Evolutionary conservation across 352 stramenopile species (phyloP).

Genomic region (Phytopythium cucurbitacearum): DNA sequence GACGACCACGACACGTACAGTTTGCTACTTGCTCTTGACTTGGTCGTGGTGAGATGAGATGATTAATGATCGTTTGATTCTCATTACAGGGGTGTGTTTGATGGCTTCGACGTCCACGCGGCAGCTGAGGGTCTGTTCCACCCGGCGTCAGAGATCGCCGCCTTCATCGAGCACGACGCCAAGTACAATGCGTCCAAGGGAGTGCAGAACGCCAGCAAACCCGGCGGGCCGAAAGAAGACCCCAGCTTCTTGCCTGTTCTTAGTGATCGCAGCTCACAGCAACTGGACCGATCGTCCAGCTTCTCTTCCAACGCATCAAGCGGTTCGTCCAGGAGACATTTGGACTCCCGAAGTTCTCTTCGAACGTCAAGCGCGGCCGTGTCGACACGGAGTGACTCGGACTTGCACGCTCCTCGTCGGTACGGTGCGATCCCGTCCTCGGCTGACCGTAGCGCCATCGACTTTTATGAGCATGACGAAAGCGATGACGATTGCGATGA

Average conservation of each 20-base stretch:
- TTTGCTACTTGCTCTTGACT: background rate
- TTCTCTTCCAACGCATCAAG: constrained; percentile 12
- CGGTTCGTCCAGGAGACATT: too few species aligned
- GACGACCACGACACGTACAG: constrained; percentile 5
- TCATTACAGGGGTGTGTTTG: constrained; percentile 40
- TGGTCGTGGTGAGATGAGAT: background rate
- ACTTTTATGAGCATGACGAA: constrained; percentile 41
- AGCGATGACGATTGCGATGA: constrained; percentile 15
- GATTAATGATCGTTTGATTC: background rate
- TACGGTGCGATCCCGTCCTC: constrained; percentile 40
- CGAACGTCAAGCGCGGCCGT: constrained; percentile 6
- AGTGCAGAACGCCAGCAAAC: too few species aligned
- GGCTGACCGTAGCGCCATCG: constrained; percentile 45
- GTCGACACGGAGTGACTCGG: constrained; percentile 47
- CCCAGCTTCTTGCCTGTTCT: constrained; percentile 4
- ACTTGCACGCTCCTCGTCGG: constrained; percentile 49
- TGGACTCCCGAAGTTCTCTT: constrained; percentile 8
- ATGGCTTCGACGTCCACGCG: constrained; percentile 51
- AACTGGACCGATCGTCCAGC: constrained; percentile 9
- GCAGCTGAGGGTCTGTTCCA: constrained; percentile 75
- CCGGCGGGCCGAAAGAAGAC: background rate
- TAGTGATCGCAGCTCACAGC: background rate
- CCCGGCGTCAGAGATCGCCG: constrained; percentile 65
- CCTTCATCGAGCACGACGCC: constrained; percentile 75
- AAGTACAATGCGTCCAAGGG: constrained; percentile 30